phyloP scores from a whole-genome alignment of 495 filamentous ascomycete genomes.

The Acidiella bohemica region DNA sequence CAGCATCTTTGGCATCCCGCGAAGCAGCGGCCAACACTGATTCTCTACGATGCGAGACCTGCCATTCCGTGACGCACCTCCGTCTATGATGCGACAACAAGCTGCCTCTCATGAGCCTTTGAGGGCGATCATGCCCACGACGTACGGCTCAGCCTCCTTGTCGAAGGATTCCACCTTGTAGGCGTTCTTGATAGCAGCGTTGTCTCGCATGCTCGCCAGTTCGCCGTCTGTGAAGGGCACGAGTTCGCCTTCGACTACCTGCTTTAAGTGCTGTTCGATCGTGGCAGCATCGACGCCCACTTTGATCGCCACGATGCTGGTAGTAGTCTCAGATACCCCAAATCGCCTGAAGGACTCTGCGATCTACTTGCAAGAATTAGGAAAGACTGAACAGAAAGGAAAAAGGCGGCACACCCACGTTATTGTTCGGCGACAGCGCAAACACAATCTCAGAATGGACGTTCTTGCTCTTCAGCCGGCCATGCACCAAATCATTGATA shows the following conservation, averaged over 20 bases:
- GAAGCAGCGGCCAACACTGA: no score
- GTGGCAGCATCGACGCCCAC: conserved; percentile 33
- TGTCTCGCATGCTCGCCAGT: conserved; percentile 45
- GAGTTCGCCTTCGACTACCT: conserved; percentile 47
- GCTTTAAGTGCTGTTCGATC: conserved; percentile 50
- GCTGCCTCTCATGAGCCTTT: conserved; percentile 28
- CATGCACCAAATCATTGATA: conserved; percentile 47
- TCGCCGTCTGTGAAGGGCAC: conserved; percentile 51
- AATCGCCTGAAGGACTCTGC: conserved; percentile 79
- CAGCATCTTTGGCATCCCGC: no score
- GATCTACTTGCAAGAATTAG: conserved; percentile 45
- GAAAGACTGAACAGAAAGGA: conserved; percentile 10
- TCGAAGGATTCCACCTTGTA: conserved; percentile 55
- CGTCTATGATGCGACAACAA: neutral
- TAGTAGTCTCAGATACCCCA: conserved; percentile 59
- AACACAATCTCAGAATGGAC: conserved; percentile 90
- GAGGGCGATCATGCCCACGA: conserved; percentile 29
- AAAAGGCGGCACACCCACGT: conserved; percentile 43
- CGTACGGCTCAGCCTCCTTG: conserved; percentile 26
- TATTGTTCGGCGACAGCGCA: conserved; percentile 68
- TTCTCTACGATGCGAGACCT: no score
- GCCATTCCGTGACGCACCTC: no score
- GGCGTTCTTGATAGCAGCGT: conserved; percentile 58
- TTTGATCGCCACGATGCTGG: conserved; percentile 62
- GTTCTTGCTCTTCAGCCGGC: conserved; percentile 62